Evolutionary conservation across 208 protist species (phyloP).

Genomic region (Acanthamoeba triangularis): DNA sequence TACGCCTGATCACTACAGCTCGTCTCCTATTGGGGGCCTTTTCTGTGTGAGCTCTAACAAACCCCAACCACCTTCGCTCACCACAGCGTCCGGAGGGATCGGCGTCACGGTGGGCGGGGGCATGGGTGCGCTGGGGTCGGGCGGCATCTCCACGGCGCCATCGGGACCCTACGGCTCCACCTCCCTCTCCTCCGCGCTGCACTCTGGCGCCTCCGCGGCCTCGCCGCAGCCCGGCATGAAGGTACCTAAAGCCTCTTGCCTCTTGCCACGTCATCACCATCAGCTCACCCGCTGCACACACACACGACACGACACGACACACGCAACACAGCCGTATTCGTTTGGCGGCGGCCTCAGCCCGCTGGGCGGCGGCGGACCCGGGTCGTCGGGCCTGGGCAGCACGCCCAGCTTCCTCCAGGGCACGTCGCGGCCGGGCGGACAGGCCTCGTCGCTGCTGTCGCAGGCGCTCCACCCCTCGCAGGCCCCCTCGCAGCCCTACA

Average conservation of each 20-base stretch:
- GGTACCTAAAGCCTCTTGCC: background rate
- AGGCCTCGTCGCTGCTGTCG: constrained; percentile 1
- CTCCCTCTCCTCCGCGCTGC: background rate
- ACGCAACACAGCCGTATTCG: background rate
- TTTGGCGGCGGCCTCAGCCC: background rate
- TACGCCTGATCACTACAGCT: background rate
- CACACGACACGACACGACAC: background rate
- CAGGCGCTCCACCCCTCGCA: background rate
- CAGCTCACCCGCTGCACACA: background rate
- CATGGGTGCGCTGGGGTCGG: background rate
- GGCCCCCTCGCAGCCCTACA: background rate
- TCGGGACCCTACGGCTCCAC: background rate
- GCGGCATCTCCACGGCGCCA: background rate
- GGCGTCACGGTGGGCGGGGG: background rate
- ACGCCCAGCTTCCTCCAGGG: background rate
- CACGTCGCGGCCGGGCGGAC: background rate
- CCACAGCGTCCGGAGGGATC: background rate
- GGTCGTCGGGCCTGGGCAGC: background rate
- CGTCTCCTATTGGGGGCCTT: too few species aligned
- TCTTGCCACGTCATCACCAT: background rate
- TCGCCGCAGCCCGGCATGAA: background rate
- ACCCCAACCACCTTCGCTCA: too few species aligned
- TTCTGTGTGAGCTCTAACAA: too few species aligned
- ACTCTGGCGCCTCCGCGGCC: background rate
- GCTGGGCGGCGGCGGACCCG: background rate